Evolutionary conservation across 2,329 filamentous ascomycete species (phyloP).

Genomic region (Diplodia corticola): DNA sequence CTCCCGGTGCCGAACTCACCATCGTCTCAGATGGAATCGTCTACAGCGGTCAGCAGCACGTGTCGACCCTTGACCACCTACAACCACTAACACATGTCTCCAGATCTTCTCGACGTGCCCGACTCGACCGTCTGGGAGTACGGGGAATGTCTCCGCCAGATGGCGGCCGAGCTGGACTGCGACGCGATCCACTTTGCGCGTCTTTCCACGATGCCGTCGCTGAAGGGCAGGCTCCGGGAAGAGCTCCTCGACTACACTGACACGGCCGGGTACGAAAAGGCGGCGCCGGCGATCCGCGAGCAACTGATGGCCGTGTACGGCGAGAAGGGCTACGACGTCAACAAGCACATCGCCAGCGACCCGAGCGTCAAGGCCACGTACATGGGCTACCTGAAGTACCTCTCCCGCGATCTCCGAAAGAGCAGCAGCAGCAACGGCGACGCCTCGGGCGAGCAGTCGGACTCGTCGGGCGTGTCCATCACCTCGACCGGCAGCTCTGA

Average conservation of each 20-base stretch:
- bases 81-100: not conserved
- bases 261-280: slow-evolving; percentile 26
- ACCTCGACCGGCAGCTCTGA: slow-evolving; percentile 7
- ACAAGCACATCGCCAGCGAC: slow-evolving; percentile 34
- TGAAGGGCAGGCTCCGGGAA: slow-evolving; percentile 25
- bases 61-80: not conserved
- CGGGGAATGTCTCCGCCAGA: slow-evolving; percentile 39
- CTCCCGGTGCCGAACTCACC: slow-evolving; percentile 43
- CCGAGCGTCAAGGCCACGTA: slow-evolving; percentile 28
- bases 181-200: slow-evolving; percentile 40
- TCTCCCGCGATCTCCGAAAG: slow-evolving; percentile 29
- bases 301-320: slow-evolving; percentile 30
- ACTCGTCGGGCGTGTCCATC: slow-evolving; percentile 1
- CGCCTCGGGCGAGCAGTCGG: slow-evolving; percentile 14
- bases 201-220: slow-evolving; percentile 27
- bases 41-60: slow-evolving; percentile 37
- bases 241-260: slow-evolving; percentile 34
- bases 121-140: slow-evolving; percentile 47
- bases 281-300: slow-evolving; percentile 31
- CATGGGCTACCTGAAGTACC: slow-evolving; percentile 33
- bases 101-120: slow-evolving; percentile 44
- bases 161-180: slow-evolving; percentile 38
- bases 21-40: slow-evolving; percentile 49
- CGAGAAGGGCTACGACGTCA: slow-evolving; percentile 32
- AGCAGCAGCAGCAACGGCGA: not conserved